Base-by-base conservation (phyloP, 192 early-diverging fungal genomes). In the Thamnidium elegans region DNA sequence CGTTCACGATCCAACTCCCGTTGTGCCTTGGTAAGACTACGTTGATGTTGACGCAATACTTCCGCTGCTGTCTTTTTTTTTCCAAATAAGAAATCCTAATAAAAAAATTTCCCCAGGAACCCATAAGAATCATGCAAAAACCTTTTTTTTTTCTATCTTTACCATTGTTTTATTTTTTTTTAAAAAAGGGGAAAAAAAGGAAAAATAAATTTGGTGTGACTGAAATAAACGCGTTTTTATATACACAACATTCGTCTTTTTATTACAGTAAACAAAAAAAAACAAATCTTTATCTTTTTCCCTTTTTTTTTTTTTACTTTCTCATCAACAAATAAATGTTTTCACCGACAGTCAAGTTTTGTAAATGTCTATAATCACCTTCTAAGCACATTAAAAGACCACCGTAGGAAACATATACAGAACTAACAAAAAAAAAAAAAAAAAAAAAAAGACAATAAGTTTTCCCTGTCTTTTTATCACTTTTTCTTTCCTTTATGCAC, bases 1-100 rank as follows among this genome's bases (percentile, higher is more conserved):
- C 91, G 71, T 67, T 98, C 94, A 15, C 94, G 83, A 77, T 96
- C 95, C 50, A 99, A 75, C 64, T 99, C 94, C 15, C 95, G 87
- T 68, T 93, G 89, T 0, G 95, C 94, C 71, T 89, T 89, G 54
- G 77, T 85, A 15, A 99, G 85, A 0, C 88, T 83, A 48, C 97
- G 88, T 75, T 94, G 90, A 78, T 98, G 91, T 76, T 92, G 87
- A 55, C 94, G 91, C 63, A 99, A 83, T 72, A 92, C 76, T 74
- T 99, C 96, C 48, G 88, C 89, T 1, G 97, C 94, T 7, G 95
- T 92, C 77, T 92, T 84, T 50, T 78, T 74, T 52, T 85, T 83
- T 26, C 90, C 90, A 81, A 92, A 90, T 20, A 92, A 72, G 70
- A 86, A 84, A 62, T 87, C 81, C 75, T 84, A 73, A 39, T 9